Base-by-base conservation (phyloP, 129 eudicot species). In the Escallonia herrerae region DNA sequence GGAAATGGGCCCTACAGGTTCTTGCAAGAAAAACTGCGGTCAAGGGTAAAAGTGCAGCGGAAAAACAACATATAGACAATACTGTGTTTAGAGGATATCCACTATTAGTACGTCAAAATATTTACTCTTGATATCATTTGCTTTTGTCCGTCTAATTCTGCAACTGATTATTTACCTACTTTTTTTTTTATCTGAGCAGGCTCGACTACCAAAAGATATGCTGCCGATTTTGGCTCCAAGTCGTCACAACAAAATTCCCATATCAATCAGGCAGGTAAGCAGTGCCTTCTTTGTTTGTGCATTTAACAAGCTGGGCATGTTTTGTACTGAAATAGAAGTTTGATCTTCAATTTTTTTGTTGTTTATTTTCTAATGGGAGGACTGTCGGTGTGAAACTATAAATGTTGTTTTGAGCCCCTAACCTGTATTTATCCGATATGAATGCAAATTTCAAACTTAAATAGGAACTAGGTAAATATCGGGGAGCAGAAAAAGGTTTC, bases 1-100 rank as follows among this genome's bases (percentile, higher is more conserved):
- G 80, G 72, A 83, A 88, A 76, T 91, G 96, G 98, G 98, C 98
- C 57, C 69, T 81, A 60, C 91, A 91, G 74, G 75, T 91, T 85
- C 91, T 91, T 78, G 91, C 98, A 40, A 82, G 96, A 70, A 91
- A 88, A 81, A 69, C 87, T 55, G 86, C 87, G 44, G 84, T 69
- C 45, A 15, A 75, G 0, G 81, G 90, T 69, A 85, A 69, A 66
- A 80, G 62, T 73, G 64, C 88, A 46, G 55, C 65, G 41, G 73
- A 79, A 40, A 85, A 84, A 50, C 71, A 77, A 47, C 83, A 83
- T 22, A 22, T 22, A 66, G 97, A 90, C 63, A 77, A 62, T 60
- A 72, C 69, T 1, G 79, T 77, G 77, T 81, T 88, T 37, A 91
- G 85, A 79, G 95, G 89, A 65, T 89, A 81, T 67, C 80, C 96